Evolutionary conservation across 176 grass and related monocot genomes (phyloP).

Genomic region (Carex pumila): DNA sequence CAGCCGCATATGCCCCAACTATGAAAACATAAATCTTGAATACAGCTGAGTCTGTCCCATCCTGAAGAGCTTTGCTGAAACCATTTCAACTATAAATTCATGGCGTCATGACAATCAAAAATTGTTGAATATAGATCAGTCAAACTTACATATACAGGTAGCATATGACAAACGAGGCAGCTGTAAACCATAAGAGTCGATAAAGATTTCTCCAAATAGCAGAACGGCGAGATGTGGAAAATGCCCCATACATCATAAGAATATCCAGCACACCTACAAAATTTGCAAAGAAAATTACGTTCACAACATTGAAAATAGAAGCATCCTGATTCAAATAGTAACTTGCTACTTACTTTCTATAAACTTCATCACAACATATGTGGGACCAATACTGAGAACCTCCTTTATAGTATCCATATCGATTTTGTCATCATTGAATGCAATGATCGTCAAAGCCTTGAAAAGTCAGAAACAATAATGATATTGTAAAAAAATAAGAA

Average conservation of each 20-base stretch:
- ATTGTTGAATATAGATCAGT: not conserved
- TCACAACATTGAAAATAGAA: not conserved
- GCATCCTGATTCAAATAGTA: not conserved
- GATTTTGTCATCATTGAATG: constrained; percentile 56
- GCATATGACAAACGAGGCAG: constrained; percentile 54
- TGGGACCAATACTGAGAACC: constrained; percentile 81
- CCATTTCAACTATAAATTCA: constrained; percentile 30
- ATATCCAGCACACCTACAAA: constrained; percentile 70
- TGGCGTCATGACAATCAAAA: not conserved
- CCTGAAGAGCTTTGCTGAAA: constrained; percentile 77
- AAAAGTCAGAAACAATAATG: constrained; percentile 3
- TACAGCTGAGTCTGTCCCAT: constrained; percentile 41
- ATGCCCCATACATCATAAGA: constrained; percentile 96
- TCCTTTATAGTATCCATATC: constrained; percentile 37
- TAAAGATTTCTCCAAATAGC: constrained; percentile 69
- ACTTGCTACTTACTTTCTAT: constrained; percentile 57
- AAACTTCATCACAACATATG: constrained; percentile 81
- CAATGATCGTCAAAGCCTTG: constrained; percentile 89
- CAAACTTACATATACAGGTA: constrained; percentile 77
- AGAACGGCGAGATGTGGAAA: constrained; percentile 82
- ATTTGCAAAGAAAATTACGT: constrained; percentile 21
- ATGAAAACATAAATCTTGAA: constrained; percentile 89
- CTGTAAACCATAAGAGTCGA: constrained; percentile 72
- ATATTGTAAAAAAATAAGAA: not conserved
- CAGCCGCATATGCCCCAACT: constrained; percentile 52